phyloP scores from a whole-genome alignment of 208 protist species.

The Trypanosoma lewisi region DNA sequence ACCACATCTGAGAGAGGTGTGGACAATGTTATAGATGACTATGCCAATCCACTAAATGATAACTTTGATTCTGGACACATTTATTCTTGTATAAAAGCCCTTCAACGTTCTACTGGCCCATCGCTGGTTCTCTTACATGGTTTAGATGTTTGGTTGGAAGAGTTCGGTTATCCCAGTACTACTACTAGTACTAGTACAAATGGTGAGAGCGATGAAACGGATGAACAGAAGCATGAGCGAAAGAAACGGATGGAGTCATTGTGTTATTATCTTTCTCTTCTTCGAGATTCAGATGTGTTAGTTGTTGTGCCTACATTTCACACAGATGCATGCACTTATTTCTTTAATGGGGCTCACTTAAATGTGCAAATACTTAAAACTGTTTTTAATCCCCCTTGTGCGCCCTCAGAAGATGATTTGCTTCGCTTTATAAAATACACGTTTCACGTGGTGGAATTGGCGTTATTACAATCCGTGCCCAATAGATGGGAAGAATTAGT shows the following conservation, averaged over 20 bases:
- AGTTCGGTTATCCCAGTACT: conserved; percentile 16
- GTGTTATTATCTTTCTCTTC: conserved; percentile 58
- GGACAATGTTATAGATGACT: not conserved
- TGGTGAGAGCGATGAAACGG: not conserved
- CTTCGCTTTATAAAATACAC: conserved; percentile 45
- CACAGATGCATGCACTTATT: conserved; percentile 23
- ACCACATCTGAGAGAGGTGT: not conserved
- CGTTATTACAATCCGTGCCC: conserved; percentile 29
- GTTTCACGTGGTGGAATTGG: conserved; percentile 45
- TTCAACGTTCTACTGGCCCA: conserved; percentile 46
- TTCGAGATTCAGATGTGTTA: conserved; percentile 63
- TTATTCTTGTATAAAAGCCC: conserved; percentile 43
- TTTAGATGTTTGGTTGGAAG: conserved; percentile 58
- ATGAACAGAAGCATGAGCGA: conserved; percentile 21
- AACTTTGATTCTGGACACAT: conserved; percentile 51
- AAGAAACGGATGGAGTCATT: conserved; percentile 33
- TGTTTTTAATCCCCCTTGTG: conserved; percentile 17
- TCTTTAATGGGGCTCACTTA: conserved; percentile 16
- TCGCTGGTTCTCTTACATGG: conserved; percentile 69
- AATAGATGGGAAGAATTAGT: conserved; percentile 7
- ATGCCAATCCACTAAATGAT: not conserved
- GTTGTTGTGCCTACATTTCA: conserved; percentile 46
- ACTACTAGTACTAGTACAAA: not conserved
- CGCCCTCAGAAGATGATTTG: conserved; percentile 40
- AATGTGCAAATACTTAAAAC: conserved; percentile 38